Conservation (phyloP, 176 grass and related monocot genomes). For the Chloris gayana region DNA sequence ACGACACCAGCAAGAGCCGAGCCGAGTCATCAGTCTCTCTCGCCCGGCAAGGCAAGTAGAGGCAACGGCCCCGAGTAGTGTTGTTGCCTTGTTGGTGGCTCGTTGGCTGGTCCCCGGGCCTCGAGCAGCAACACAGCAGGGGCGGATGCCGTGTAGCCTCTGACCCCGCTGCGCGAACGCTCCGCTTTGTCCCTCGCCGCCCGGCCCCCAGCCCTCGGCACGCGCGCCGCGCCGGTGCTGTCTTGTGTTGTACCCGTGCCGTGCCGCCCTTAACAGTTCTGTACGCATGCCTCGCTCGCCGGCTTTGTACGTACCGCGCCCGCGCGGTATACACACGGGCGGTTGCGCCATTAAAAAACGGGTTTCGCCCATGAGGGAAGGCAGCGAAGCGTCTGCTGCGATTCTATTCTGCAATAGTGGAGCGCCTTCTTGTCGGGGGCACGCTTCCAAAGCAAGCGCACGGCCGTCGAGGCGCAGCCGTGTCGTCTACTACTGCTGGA, state of each 20-base stretch:
- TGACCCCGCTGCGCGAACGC: slow-evolving; percentile 40
- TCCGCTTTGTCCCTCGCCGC: slow-evolving; percentile 50
- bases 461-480: slow-evolving; percentile 19
- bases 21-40: no score
- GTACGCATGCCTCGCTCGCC: no score
- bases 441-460: slow-evolving; percentile 49
- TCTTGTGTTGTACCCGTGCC: background rate
- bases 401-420: slow-evolving; percentile 55
- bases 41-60: no score
- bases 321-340: no score
- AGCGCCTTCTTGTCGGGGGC: slow-evolving; percentile 35
- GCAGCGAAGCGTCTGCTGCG: background rate
- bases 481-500: background rate
- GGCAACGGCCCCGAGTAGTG: no score
- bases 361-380: slow-evolving; percentile 16
- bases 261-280: background rate
- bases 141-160: background rate
- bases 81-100: background rate
- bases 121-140: background rate
- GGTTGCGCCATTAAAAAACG: slow-evolving; percentile 3
- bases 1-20: no score
- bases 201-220: background rate
- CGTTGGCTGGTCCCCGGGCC: background rate
- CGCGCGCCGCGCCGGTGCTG: background rate
- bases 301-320: background rate